Evolutionary conservation across 495 filamentous ascomycete genomes (phyloP).

Genomic region (Penicillium steckii): DNA sequence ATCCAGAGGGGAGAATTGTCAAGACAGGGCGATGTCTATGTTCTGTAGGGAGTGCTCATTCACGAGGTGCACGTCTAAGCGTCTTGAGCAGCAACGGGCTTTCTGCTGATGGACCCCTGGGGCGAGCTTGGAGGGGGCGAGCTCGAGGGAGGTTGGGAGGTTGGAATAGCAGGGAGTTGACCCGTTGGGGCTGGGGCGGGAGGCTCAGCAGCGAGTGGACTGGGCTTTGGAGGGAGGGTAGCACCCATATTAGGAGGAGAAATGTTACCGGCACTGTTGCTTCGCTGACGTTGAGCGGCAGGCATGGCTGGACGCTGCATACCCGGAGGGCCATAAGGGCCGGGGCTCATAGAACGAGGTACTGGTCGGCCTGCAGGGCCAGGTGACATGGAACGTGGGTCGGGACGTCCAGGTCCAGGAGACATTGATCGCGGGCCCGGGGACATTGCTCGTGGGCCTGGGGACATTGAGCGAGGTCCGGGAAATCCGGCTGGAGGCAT

Average conservation of each 20-base stretch:
- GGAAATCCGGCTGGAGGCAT: conserved; percentile 20
- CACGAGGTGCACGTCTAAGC: conserved; percentile 8
- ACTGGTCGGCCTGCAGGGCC: conserved; percentile 23
- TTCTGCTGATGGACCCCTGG: conserved; percentile 21
- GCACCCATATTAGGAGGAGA: conserved; percentile 38
- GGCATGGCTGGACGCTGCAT: conserved; percentile 46
- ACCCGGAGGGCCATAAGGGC: conserved; percentile 45
- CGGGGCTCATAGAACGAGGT: conserved; percentile 56
- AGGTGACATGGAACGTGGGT: conserved; percentile 18
- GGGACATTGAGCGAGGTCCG: background rate
- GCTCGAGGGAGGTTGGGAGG: conserved; percentile 4
- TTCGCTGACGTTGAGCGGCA: conserved; percentile 41
- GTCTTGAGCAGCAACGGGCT: conserved; percentile 27
- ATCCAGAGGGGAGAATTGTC: conserved; percentile 22
- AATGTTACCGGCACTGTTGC: conserved; percentile 51
- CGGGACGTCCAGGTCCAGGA: too few species aligned
- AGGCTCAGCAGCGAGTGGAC: conserved; percentile 45
- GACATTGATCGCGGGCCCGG: conserved; percentile 20
- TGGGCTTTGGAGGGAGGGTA: conserved; percentile 55
- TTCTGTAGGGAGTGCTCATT: conserved; percentile 7
- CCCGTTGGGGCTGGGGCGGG: conserved; percentile 36
- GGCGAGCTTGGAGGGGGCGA: conserved; percentile 7
- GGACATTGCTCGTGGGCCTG: conserved; percentile 35
- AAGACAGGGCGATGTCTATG: conserved; percentile 8
- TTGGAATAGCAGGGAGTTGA: conserved; percentile 32